Percentiles rank a stretch among this genome's conserved stretches.
Evolutionary conservation across 345 rosid genomes (phyloP).

Genomic region (Carallia brachiata): DNA sequence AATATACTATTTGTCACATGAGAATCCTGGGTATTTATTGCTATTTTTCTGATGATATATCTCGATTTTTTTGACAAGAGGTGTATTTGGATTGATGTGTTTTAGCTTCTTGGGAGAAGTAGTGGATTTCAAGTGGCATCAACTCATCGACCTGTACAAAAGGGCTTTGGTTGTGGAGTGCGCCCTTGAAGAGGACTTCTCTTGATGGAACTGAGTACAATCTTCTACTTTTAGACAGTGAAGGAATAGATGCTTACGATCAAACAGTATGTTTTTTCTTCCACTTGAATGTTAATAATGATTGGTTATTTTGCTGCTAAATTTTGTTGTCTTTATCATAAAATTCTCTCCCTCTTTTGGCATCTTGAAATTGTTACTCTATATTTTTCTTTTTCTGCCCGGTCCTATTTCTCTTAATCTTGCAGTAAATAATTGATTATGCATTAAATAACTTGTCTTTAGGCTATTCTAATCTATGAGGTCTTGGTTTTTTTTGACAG

Average conservation of each 20-base stretch:
- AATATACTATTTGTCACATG: not conserved
- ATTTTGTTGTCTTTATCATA: not conserved
- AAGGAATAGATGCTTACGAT: slow-evolving; percentile 97
- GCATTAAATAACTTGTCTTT: not conserved
- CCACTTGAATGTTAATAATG: not conserved
- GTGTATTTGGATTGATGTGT: not conserved
- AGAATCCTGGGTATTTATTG: not conserved
- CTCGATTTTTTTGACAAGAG: not conserved
- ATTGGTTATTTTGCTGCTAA: not conserved
- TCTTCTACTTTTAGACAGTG: slow-evolving; percentile 83
- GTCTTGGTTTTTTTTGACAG: slow-evolving; percentile 38
- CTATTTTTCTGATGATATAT: not conserved
- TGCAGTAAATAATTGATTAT: too few species aligned
- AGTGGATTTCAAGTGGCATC: slow-evolving; percentile 99
- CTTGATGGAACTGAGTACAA: slow-evolving; percentile 94
- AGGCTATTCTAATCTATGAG: not conserved
- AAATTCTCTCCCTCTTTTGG: too few species aligned
- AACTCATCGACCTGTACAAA: slow-evolving; percentile 91
- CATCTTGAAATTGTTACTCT: too few species aligned
- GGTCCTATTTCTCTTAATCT: too few species aligned
- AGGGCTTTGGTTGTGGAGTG: slow-evolving; percentile 99
- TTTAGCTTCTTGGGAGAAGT: slow-evolving; percentile 95
- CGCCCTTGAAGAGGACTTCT: slow-evolving; percentile 83
- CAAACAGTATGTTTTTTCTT: slow-evolving; percentile 68
- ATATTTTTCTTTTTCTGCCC: too few species aligned